phyloP scores from a whole-genome alignment of 345 rosid genomes.

The Hibiscus mutabilis region DNA sequence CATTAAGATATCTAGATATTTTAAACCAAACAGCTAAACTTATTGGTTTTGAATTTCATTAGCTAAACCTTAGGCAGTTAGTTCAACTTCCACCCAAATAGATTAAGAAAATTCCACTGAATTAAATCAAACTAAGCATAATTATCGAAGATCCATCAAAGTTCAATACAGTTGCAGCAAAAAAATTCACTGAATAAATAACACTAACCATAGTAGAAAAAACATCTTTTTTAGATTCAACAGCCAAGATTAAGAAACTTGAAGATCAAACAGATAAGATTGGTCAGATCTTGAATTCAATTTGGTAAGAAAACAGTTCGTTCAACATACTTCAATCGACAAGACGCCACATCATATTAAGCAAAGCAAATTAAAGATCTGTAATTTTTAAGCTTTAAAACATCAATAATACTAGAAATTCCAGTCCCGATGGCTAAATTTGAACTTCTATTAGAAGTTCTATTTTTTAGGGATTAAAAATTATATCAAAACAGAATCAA shows the following conservation, averaged over 20 bases:
- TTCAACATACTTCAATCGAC: not conserved
- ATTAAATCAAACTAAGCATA: not conserved
- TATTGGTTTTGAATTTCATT: no score
- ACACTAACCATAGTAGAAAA: not conserved
- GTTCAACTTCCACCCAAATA: no score
- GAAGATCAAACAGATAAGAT: not conserved
- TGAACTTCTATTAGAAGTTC: not conserved
- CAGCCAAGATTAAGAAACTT: not conserved
- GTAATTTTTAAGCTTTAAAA: not conserved
- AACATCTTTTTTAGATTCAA: not conserved
- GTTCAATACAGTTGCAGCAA: not conserved
- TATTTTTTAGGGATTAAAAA: not conserved
- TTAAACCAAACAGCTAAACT: not conserved
- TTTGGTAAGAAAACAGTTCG: not conserved
- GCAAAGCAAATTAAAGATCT: not conserved
- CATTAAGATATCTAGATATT: no score
- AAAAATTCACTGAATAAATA: not conserved
- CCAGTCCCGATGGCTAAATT: not conserved
- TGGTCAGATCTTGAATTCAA: not conserved
- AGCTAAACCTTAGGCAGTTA: no score
- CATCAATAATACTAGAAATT: not conserved
- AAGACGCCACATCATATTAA: not conserved
- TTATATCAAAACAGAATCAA: not conserved
- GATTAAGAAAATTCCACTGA: not conserved
- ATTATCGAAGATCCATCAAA: not conserved